Evolutionary conservation across 371 early-diverging fungal species (phyloP), one percentile per base, ranked within the genome.

Genomic region (Syncephalastrum sp.): DNA sequence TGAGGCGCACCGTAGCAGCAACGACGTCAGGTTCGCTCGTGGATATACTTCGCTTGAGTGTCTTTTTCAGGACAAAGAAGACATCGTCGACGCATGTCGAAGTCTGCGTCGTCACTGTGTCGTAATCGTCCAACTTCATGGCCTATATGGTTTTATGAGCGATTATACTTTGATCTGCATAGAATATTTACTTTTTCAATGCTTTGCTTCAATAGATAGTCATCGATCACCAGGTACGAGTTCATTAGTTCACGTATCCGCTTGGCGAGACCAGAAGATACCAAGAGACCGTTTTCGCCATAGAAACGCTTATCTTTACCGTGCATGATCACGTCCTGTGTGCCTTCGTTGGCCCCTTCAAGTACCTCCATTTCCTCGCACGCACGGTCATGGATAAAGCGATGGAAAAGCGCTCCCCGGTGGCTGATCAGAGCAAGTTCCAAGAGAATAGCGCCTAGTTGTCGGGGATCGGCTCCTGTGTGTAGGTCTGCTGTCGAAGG

Each of bases 11-110:
- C 42, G 91, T 82, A 1, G 88, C 75, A 2, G 81, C 76, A 5
- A 90, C 61, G 2, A 82, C 74, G 16, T 91, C 82, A 12, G 87
- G 74, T 50, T 91, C 88, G 50, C 83, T 78, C 0, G 93, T 91
- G 1, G 88, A 72, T 1, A 97, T 73, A 1, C 86, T 81, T 25
- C 95, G 83, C 14, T 77, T 76, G 21, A 91, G 66, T 7, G 84
- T 82, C n/a, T 85, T 90, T 57, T 91, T 90, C 42, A 92, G 70
- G 23, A 97, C 86, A 61, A 89, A 97, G 63, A 96, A 95, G 4
- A 94, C 84, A 60, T 97, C 98, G 49, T 92, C 97, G 14, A 96
- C 95, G 56, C 91, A 89, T 3, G 89, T 91, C 0, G 95, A 94
- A 5, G 82, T 81, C 27, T 76, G 69, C 25, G 68, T 67, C 0